Base-by-base conservation (phyloP, 192 early-diverging fungal species). In the Backusella mclennaniae region DNA sequence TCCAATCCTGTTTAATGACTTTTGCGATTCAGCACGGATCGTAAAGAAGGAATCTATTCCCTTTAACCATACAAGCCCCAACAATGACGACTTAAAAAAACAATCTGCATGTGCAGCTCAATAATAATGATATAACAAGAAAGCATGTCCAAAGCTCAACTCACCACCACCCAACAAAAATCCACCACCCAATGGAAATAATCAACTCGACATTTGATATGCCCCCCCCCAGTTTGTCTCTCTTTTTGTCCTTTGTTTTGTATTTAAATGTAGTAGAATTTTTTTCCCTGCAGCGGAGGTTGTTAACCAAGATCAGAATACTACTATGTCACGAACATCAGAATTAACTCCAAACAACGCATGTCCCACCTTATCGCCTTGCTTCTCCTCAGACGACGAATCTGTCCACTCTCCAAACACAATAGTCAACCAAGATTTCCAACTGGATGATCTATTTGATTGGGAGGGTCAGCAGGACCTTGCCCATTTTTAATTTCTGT, bases 21-120 rank as follows among this genome's bases (percentile, higher is more conserved):
- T 85, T 85, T 80, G 84, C 84, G 84, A 83, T 78, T 85, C 84
- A 83, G 84, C 84, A 85, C 79, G 73, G 80, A 78, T 83, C 84
- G 84, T 82, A 75, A 77, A 66, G 68, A 77, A 69, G 69, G 42
- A 67, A 41, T 26, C 29, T 35, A 35, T 12, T 38, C 38, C 53
- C 8, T 69, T 69, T 72, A 31, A 33, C 29, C 23, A 49, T 72
- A 26, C 44, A 29, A 31, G 6, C 42, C 41, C 35, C 23, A 38
- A 31, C 17, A n/a, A 39, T 3, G 41, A 70, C 19, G 2, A 29
- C 4, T 46, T 29, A 44, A 69, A 26, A 5, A 44, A 44, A 71
- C 42, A 15, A 41, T 35, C 42, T 52, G 49, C 31, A 19, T 63
- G 56, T 63, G 23, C 19, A 26, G 23, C 19, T 69, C 46, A 76